Evolutionary conservation across 352 stramenopile species (phyloP).

Genomic region (Thraustochytrium sp.): DNA sequence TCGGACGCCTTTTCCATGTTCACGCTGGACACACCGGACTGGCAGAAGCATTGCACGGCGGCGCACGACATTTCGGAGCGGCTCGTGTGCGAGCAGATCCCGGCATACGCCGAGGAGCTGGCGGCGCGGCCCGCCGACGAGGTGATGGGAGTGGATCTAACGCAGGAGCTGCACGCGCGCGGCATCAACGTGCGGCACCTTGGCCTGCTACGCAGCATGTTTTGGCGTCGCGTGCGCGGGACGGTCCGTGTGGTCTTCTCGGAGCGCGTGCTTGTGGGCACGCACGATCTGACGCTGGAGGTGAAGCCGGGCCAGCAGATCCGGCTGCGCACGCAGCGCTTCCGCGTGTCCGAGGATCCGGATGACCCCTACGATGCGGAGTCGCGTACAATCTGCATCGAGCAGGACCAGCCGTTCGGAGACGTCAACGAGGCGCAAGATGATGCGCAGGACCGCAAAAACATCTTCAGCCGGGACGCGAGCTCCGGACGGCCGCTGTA

Average conservation of each 20-base stretch:
- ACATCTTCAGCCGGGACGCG: background rate
- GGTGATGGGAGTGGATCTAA: conserved; percentile 55
- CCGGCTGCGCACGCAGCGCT: conserved; percentile 44
- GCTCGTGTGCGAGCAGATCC: conserved; percentile 67
- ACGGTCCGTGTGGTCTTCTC: conserved; percentile 72
- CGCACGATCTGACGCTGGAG: conserved; percentile 70
- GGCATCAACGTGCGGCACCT: conserved; percentile 82
- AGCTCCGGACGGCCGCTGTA: background rate
- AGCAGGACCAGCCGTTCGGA: background rate
- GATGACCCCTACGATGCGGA: conserved; percentile 28
- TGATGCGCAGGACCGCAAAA: background rate
- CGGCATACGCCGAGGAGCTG: conserved; percentile 68
- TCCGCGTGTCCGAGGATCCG: conserved; percentile 3
- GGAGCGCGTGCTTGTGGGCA: conserved; percentile 66
- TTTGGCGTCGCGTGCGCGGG: conserved; percentile 66
- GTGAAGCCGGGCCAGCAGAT: conserved; percentile 62
- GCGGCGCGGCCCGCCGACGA: conserved; percentile 62
- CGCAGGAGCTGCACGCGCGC: conserved; percentile 72
- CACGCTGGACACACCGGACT: conserved; percentile 76
- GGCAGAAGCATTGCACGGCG: conserved; percentile 62
- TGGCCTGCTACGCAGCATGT: conserved; percentile 67
- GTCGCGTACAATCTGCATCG: conserved; percentile 37
- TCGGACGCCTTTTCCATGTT: conserved; percentile 72
- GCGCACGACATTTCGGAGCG: conserved; percentile 66
- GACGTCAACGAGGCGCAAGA: background rate